A percentile compares a stretch with the other conserved stretches of the same genome.
Evolutionary conservation across 2,329 filamentous ascomycete genomes (phyloP).

Genomic region (Aciculosporium take): DNA sequence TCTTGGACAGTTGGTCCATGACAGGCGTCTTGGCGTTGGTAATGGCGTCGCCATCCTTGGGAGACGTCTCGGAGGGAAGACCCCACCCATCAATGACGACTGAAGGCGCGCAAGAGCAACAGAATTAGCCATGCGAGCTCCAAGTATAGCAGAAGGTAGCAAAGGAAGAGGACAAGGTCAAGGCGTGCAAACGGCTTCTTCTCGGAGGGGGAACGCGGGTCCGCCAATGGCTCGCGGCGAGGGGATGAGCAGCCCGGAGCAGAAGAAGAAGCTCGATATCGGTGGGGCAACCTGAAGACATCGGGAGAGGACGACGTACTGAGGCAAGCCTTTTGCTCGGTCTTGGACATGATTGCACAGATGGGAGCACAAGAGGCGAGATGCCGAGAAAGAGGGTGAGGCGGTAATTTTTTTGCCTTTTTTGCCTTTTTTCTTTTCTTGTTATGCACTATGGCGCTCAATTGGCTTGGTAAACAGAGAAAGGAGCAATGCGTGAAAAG

Average conservation of each 20-base stretch:
- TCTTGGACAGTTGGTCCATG: constrained; percentile 85
- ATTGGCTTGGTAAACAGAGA: background rate
- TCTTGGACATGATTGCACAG: constrained; percentile 33
- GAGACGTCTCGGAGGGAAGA: constrained; percentile 64
- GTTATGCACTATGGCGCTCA: background rate
- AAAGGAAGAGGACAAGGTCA: constrained; percentile 30
- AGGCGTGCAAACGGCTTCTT: constrained; percentile 7
- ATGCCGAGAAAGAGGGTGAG: background rate
- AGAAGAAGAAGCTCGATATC: constrained; percentile 4
- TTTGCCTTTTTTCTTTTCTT: no score
- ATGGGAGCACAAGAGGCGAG: background rate
- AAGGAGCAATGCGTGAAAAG: constrained; percentile 4
- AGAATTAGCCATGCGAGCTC: constrained; percentile 46
- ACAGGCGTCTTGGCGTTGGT: constrained; percentile 81
- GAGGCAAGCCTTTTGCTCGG: constrained; percentile 47
- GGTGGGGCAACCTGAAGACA: constrained; percentile 14
- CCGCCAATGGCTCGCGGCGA: constrained; percentile 8
- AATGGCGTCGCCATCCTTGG: constrained; percentile 87
- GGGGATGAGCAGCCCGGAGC: constrained; percentile 7
- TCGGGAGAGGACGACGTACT: constrained; percentile 35
- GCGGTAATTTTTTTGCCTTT: no score
- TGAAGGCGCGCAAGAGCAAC: constrained; percentile 35
- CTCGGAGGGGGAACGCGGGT: background rate
- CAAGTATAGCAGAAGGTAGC: constrained; percentile 40
- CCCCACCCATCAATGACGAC: constrained; percentile 99